Evolutionary conservation across 2,329 filamentous ascomycete species (phyloP).

Genomic region (Fusarium piperis): DNA sequence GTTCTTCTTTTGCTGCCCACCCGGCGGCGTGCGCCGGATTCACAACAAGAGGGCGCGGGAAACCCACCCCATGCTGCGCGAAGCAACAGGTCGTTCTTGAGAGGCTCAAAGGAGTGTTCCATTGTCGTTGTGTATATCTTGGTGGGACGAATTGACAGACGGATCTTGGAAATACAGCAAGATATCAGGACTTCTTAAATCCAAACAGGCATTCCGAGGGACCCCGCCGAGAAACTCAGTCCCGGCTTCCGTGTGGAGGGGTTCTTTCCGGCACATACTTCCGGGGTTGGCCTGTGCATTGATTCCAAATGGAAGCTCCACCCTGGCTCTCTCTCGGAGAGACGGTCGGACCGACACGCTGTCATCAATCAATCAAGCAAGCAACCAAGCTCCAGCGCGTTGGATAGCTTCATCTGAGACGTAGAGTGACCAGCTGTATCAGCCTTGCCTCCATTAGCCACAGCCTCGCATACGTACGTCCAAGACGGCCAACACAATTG

Average conservation of each 20-base stretch:
- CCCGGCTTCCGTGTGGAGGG: slow-evolving; percentile 18
- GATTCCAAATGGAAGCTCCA: slow-evolving; percentile 18
- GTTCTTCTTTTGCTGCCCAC: neutral
- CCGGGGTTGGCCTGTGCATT: slow-evolving; percentile 4
- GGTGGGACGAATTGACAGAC: slow-evolving; percentile 6
- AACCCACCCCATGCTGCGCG: slow-evolving; percentile 85
- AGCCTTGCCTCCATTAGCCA: neutral
- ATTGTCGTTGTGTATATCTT: slow-evolving; percentile 56
- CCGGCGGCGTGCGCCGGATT: neutral
- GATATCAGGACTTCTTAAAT: slow-evolving; percentile 20
- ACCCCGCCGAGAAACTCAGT: slow-evolving; percentile 27
- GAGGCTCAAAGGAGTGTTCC: slow-evolving; percentile 77
- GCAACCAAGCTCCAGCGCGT: slow-evolving; percentile 17
- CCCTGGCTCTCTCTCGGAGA: slow-evolving; percentile 18
- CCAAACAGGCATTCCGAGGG: neutral
- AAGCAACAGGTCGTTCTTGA: slow-evolving; percentile 93
- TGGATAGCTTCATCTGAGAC: slow-evolving; percentile 22
- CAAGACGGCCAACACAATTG: neutral
- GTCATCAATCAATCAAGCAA: slow-evolving; percentile 26
- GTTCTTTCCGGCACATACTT: slow-evolving; percentile 8
- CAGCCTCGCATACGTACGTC: neutral
- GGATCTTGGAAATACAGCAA: slow-evolving; percentile 10
- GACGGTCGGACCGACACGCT: slow-evolving; percentile 40
- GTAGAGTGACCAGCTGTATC: slow-evolving; percentile 3
- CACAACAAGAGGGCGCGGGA: slow-evolving; percentile 1